A percentile compares a stretch with the other conserved stretches of the same genome.
phyloP scores from a whole-genome alignment of 1,139 yeast species.

The Blastobotrys illinoisensis region DNA sequence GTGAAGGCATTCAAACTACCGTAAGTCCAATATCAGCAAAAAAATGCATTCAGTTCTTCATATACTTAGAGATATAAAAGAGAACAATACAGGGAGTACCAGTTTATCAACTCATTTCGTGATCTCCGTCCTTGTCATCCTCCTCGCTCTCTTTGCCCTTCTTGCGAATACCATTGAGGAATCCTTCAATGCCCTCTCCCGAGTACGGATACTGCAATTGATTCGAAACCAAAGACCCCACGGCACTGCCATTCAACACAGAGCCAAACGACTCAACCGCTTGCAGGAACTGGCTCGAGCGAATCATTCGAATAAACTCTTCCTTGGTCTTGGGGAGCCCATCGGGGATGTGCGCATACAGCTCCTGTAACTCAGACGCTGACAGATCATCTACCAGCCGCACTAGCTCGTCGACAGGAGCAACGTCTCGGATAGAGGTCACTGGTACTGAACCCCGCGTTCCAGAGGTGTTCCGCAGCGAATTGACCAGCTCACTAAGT shows the following conservation, averaged over 20 bases:
- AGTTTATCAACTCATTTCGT: constrained; percentile 1
- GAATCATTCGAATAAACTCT: constrained; percentile 43
- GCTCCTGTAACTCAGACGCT: constrained; percentile 35
- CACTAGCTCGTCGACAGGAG: constrained; percentile 39
- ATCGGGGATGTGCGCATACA: constrained; percentile 44
- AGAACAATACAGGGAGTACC: not conserved
- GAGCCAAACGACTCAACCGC: constrained; percentile 42
- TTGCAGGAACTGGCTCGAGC: constrained; percentile 51
- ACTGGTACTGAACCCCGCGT: constrained; percentile 19
- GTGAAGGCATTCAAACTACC: too few species aligned
- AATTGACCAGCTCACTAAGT: constrained; percentile 5
- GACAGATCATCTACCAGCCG: constrained; percentile 39
- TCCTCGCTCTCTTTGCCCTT: constrained; percentile 22
- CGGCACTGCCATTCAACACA: constrained; percentile 43
- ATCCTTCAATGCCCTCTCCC: constrained; percentile 57
- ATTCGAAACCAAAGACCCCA: constrained; percentile 49
- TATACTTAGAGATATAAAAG: too few species aligned
- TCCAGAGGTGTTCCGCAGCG: not conserved
- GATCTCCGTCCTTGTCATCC: constrained; percentile 6
- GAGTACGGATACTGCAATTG: constrained; percentile 47
- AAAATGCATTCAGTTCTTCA: too few species aligned
- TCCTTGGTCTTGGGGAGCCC: constrained; percentile 39
- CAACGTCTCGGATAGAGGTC: constrained; percentile 37
- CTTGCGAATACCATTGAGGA: constrained; percentile 45
- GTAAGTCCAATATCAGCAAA: too few species aligned